Evolutionary conservation across 495 filamentous ascomycete genomes (phyloP), one percentile per base, ranked within the genome.

Genomic region (Monascus purpureus): DNA sequence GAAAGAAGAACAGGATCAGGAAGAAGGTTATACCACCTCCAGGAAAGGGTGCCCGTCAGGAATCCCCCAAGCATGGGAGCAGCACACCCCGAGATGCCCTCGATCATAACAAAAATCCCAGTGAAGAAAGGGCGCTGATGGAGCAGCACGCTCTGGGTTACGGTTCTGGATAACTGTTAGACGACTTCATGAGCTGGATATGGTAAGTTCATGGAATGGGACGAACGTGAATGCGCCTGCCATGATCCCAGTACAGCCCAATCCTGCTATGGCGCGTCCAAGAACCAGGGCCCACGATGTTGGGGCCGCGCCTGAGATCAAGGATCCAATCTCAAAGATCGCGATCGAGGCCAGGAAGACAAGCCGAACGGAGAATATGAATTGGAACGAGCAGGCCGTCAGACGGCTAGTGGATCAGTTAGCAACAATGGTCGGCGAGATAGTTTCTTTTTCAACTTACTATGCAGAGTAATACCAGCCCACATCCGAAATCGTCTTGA

Each of bases 401-500:
- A 76, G 52, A 16, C 74, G 60, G 46, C 68, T 73, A 8, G 65
- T 55, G 3, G 64, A 53, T n/a, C n/a, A n/a, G n/a, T n/a, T n/a
- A n/a, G n/a, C n/a, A n/a, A n/a, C n/a, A n/a, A n/a, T n/a, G n/a
- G n/a, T n/a, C n/a, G n/a, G n/a, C n/a, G n/a, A n/a, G n/a, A n/a
- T n/a, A n/a, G n/a, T n/a, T n/a, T n/a, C n/a, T n/a, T n/a, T n/a
- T n/a, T n/a, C n/a, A n/a, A n/a, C n/a, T n/a, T n/a, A n/a, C n/a
- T n/a, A n/a, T n/a, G n/a, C n/a, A n/a, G n/a, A n/a, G 5, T 63
- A 67, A 45, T 76, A 73, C 68, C 67, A 73, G 0, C 57, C 59
- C 0, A 71, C 54, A 31, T 68, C 52, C 1, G 42, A 49, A 9
- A 67, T 35, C 4, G 56, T 54, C 32, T 55, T 36, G 37, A 68